These are phyloP conservation scores for Tuber borchii DNA, from an alignment of 495 filamentous ascomycete species.

Conservation along the genomic window DNA sequence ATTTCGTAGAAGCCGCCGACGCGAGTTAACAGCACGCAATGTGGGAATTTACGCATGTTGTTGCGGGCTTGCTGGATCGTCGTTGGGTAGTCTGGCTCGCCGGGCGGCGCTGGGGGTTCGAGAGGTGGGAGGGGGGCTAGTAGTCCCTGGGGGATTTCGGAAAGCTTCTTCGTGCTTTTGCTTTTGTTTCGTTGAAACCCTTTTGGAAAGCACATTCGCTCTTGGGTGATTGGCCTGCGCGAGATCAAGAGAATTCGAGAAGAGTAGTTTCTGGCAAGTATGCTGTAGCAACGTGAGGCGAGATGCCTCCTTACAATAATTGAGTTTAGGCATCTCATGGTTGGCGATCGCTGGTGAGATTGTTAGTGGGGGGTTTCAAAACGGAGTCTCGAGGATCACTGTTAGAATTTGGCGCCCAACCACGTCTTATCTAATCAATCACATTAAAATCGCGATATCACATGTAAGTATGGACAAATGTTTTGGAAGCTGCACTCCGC, in stretches of 20 bases:
- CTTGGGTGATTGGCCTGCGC: background rate
- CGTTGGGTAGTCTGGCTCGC: conserved; percentile 57
- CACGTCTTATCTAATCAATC: background rate
- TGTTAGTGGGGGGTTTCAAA: background rate
- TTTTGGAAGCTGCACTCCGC: background rate
- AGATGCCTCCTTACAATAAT: background rate
- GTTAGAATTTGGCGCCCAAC: background rate
- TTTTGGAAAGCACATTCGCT: background rate
- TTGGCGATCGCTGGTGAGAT: background rate
- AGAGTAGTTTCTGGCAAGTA: background rate
- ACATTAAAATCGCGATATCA: background rate
- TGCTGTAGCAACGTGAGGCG: background rate
- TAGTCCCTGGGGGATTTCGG: conserved; percentile 19
- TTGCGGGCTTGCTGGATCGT: conserved; percentile 82
- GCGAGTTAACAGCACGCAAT: conserved; percentile 77
- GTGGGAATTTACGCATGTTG: conserved; percentile 76
- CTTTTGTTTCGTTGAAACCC: conserved; percentile 17
- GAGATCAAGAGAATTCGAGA: background rate
- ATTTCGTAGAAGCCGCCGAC: conserved; percentile 96
- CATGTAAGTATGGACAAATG: background rate
- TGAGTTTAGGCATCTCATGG: conserved; percentile 2
- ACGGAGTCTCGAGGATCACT: background rate
- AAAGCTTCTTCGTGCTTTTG: conserved; percentile 31
- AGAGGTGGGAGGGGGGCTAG: conserved; percentile 20
- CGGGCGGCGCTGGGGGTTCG: background rate